Conservation (phyloP, 164 flowering plant species). For the Magnolia officinalis region DNA sequence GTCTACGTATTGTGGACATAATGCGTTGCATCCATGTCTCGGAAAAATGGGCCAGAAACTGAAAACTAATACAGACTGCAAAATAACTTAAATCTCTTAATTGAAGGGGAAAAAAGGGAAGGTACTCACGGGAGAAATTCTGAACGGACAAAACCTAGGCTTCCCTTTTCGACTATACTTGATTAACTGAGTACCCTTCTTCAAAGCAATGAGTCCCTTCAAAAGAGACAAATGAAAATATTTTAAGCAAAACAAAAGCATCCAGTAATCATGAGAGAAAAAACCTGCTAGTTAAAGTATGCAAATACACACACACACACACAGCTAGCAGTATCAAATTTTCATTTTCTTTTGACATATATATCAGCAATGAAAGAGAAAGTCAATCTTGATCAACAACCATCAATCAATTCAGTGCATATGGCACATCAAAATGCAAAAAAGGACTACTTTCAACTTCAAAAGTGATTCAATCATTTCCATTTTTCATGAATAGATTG, state of each 20-base stretch:
- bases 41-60: too few relatives aligned
- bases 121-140: slow-evolving; percentile 69
- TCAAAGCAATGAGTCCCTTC: slow-evolving; percentile 80
- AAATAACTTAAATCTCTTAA: neutral
- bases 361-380: neutral
- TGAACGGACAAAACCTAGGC: slow-evolving; percentile 82
- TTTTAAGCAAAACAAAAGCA: slow-evolving; percentile 6
- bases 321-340: too few relatives aligned
- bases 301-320: too few relatives aligned
- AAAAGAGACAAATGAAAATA: slow-evolving; percentile 11
- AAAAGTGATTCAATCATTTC: neutral
- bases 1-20: neutral
- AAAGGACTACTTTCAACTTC: neutral
- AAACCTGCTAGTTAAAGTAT: neutral
- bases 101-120: neutral
- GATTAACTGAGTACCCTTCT: slow-evolving; percentile 85
- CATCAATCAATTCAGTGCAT: too few relatives aligned
- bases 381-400: too few relatives aligned
- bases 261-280: neutral
- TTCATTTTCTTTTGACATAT: too few relatives aligned
- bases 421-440: neutral
- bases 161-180: slow-evolving; percentile 92
- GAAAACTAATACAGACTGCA: neutral
- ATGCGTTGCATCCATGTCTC: neutral
- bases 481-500: too few relatives aligned